phyloP scores from a whole-genome alignment of 768 basidiomycete species.

The Auriculariales sp. region DNA sequence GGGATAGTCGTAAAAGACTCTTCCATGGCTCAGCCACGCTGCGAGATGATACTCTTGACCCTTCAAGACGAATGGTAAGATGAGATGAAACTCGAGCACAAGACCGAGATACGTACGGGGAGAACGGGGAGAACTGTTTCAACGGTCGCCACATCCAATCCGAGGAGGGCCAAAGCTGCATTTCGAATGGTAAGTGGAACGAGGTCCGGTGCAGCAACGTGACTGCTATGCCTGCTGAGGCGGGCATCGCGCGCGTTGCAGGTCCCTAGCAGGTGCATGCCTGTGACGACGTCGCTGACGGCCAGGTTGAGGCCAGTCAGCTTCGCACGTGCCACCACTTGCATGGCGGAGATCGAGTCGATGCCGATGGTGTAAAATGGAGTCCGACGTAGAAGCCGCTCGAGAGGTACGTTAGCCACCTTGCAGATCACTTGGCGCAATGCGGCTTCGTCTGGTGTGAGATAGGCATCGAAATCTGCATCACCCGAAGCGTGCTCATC shows the following conservation, averaged over 20 bases:
- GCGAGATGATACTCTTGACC: neutral
- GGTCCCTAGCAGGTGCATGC: conserved; percentile 19
- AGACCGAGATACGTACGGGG: neutral
- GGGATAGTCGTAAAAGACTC: neutral
- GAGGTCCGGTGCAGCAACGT: neutral
- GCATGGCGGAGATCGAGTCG: conserved; percentile 36
- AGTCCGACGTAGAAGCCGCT: conserved; percentile 19
- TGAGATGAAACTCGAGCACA: neutral
- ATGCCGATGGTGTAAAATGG: conserved; percentile 27
- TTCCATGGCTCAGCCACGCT: neutral
- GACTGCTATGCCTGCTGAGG: too few relatives aligned
- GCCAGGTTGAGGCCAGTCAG: conserved; percentile 19
- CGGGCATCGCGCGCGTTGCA: neutral
- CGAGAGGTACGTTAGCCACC: conserved; percentile 16
- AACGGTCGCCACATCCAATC: conserved; percentile 9
- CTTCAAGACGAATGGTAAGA: neutral
- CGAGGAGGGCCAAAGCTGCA: neutral
- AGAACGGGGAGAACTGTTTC: neutral
- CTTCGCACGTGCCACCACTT: conserved; percentile 25
- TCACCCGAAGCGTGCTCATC: neutral
- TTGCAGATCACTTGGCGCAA: conserved; percentile 7
- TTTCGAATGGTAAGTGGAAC: neutral
- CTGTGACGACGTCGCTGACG: conserved; percentile 27
- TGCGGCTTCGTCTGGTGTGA: neutral
- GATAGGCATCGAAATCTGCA: neutral